Evolutionary conservation across 1,284 basidiomycete genomes (phyloP).

Genomic region (Apiotrichum sp.): DNA sequence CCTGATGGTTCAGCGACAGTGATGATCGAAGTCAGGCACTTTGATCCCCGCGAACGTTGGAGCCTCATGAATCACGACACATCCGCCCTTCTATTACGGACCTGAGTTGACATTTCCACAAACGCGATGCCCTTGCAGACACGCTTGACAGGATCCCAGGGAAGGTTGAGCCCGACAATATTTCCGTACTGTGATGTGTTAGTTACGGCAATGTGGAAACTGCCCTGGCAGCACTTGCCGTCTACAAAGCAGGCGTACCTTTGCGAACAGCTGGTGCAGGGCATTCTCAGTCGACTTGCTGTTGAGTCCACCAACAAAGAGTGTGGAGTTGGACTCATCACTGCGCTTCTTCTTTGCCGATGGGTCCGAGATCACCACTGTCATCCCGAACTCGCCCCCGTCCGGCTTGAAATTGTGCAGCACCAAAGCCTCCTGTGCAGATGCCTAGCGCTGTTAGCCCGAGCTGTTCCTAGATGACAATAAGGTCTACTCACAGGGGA

Average conservation of each 20-base stretch:
- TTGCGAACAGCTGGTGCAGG: conserved; percentile 68
- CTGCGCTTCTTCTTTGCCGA: conserved; percentile 77
- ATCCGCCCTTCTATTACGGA: conserved; percentile 38
- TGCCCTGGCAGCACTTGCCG: neutral
- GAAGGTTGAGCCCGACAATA: conserved; percentile 73
- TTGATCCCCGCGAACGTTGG: too few relatives aligned
- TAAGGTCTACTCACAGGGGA: conserved; percentile 59
- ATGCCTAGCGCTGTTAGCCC: conserved; percentile 49
- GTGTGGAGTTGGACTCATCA: conserved; percentile 78
- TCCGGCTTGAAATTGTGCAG: conserved; percentile 71
- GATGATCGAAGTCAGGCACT: too few relatives aligned
- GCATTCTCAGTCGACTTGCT: conserved; percentile 61
- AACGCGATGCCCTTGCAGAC: conserved; percentile 84
- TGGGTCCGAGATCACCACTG: conserved; percentile 85
- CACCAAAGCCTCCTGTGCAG: conserved; percentile 70
- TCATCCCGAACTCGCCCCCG: conserved; percentile 57
- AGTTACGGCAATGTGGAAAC: neutral
- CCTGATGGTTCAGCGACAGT: neutral
- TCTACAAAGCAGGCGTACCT: conserved; percentile 52
- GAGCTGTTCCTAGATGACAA: neutral
- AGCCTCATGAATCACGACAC: too few relatives aligned
- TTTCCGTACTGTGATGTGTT: conserved; percentile 60
- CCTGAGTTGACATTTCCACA: conserved; percentile 79
- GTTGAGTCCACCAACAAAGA: conserved; percentile 76
- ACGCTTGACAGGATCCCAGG: conserved; percentile 60